These are phyloP conservation scores for Gossypium armourianum DNA, from an alignment of 441 rosid genomes.

Conservation along the genomic window DNA sequence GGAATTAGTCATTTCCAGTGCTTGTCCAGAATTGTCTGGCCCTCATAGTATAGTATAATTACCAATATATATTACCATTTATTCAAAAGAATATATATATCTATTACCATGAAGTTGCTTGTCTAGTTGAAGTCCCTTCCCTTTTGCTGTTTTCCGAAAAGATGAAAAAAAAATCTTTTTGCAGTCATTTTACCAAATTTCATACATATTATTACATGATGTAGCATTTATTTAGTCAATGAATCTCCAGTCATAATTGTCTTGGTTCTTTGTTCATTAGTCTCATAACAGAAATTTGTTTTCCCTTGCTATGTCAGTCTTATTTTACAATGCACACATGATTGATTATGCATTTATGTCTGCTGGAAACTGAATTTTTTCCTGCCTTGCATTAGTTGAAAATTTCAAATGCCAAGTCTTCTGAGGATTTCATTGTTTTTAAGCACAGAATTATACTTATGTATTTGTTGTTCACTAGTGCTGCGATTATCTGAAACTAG, in stretches of 20 bases:
- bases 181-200: neutral
- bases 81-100: no score
- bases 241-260: neutral
- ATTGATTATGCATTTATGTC: neutral
- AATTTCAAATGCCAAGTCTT: neutral
- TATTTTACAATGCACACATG: neutral
- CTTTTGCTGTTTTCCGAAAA: neutral
- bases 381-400: neutral
- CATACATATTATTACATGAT: neutral
- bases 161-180: neutral
- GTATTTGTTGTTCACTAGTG: neutral
- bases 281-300: neutral
- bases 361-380: neutral
- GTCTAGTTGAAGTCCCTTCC: neutral
- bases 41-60: neutral
- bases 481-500: neutral
- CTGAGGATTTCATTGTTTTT: neutral
- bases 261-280: neutral
- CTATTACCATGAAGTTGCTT: neutral
- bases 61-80: neutral
- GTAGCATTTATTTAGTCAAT: neutral
- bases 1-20: neutral
- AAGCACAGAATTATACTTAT: neutral
- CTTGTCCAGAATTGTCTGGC: neutral
- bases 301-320: neutral